Evolutionary conservation across 2,329 filamentous ascomycete species (phyloP).

Genomic region (Cladorrhinum sp.): DNA sequence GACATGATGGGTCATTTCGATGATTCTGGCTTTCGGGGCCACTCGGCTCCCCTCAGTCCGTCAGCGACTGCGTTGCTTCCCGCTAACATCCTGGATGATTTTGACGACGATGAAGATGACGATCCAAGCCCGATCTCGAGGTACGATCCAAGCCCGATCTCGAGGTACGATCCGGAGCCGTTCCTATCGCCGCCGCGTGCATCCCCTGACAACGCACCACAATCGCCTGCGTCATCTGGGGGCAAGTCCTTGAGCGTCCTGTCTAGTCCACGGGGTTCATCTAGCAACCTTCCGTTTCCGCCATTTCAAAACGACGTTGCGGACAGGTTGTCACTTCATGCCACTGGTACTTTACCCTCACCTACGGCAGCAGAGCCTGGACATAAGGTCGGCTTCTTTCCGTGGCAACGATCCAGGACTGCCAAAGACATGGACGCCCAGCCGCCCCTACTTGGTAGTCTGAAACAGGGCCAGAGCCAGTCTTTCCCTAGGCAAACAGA

Average conservation of each 20-base stretch:
- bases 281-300: constrained; percentile 56
- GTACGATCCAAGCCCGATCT: constrained; percentile 35
- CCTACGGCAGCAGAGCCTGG: constrained; percentile 36
- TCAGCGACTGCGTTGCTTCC: constrained; percentile 72
- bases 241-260: constrained; percentile 54
- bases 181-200: constrained; percentile 34
- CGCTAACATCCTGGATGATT: constrained; percentile 63
- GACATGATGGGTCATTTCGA: constrained; percentile 47
- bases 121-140: constrained; percentile 42
- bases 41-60: constrained; percentile 72
- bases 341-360: constrained; percentile 38
- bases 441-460: constrained; percentile 63
- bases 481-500: constrained; percentile 67
- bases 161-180: constrained; percentile 33
- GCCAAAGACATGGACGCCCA: constrained; percentile 60
- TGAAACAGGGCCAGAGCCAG: constrained; percentile 72
- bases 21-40: constrained; percentile 59
- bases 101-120: constrained; percentile 63
- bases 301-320: constrained; percentile 44
- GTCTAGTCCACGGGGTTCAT: constrained; percentile 61
- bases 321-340: constrained; percentile 44
- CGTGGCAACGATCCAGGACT: constrained; percentile 58
- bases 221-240: constrained; percentile 60
- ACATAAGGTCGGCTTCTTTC: constrained; percentile 51
- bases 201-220: constrained; percentile 46